Evolutionary conservation across 805 yeast species (phyloP).

Genomic region (Cyberlindnera mrakii): DNA sequence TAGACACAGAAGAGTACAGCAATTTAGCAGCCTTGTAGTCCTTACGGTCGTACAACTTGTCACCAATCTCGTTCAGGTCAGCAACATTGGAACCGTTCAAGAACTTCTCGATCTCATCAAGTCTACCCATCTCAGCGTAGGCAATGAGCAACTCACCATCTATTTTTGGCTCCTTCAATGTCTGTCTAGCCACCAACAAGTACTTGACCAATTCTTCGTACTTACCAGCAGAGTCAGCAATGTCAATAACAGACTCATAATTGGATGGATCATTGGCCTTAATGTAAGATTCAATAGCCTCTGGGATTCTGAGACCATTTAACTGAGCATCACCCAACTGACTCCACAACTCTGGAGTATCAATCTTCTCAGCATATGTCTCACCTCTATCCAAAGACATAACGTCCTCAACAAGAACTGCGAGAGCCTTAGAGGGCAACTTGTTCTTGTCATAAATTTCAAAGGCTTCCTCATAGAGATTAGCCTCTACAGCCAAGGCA

Average conservation of each 20-base stretch:
- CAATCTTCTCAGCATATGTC: constrained; percentile 84
- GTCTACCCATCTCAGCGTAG: constrained; percentile 71
- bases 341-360: constrained; percentile 84
- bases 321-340: constrained; percentile 95
- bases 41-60: constrained; percentile 70
- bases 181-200: constrained; percentile 85
- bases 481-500: constrained; percentile 82
- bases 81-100: constrained; percentile 89
- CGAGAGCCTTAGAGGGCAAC: constrained; percentile 71
- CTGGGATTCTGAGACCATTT: constrained; percentile 86
- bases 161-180: constrained; percentile 83
- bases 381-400: constrained; percentile 95
- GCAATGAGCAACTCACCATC: constrained; percentile 90
- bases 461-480: constrained; percentile 88
- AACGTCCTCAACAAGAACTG: constrained; percentile 85
- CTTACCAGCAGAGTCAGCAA: constrained; percentile 92
- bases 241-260: constrained; percentile 87
- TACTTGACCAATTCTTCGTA: constrained; percentile 87
- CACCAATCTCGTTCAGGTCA: constrained; percentile 87
- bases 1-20: constrained; percentile 78
- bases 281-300: constrained; percentile 87
- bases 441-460: constrained; percentile 86
- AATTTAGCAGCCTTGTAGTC: constrained; percentile 92
- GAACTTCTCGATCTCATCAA: constrained; percentile 78
- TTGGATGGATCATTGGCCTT: constrained; percentile 89